These are phyloP conservation scores for Colletotrichum tabaci DNA, from an alignment of 2,329 filamentous ascomycete genomes.

Conservation along the genomic window DNA sequence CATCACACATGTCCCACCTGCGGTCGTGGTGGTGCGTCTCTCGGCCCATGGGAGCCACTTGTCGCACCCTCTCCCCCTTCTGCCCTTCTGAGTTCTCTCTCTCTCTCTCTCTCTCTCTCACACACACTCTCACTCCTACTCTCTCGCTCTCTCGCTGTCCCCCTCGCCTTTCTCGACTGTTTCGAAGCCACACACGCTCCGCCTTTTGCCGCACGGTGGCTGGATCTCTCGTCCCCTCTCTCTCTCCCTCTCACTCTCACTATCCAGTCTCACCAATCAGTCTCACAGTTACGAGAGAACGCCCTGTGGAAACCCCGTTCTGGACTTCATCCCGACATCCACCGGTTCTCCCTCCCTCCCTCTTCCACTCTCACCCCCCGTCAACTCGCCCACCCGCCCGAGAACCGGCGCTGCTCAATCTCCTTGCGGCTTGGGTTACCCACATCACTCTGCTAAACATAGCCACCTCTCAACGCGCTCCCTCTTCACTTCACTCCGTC, in stretches of 20 bases:
- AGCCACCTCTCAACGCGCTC: background rate
- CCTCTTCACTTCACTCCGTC: background rate
- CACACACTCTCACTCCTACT: background rate
- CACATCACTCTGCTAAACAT: constrained; percentile 1
- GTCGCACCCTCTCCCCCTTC: too few species aligned
- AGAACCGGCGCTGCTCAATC: constrained; percentile 19
- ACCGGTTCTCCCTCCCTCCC: background rate
- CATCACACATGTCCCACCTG: constrained; percentile 4
- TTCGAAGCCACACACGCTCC: constrained; percentile 15
- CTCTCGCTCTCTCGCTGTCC: background rate
- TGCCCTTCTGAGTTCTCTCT: background rate
- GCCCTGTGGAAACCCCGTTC: constrained; percentile 25
- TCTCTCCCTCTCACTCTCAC: background rate
- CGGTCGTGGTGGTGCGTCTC: background rate
- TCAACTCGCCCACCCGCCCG: constrained; percentile 10
- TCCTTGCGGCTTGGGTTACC: constrained; percentile 3
- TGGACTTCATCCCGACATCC: constrained; percentile 33
- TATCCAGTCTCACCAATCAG: background rate
- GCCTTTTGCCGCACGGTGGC: constrained; percentile 12
- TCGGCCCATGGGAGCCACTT: too few species aligned
- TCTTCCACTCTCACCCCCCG: background rate
- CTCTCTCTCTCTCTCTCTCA: background rate
- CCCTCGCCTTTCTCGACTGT: background rate
- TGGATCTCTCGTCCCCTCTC: background rate
- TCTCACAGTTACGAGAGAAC: constrained; percentile 5